Evolutionary conservation across 2,329 filamentous ascomycete genomes (phyloP), one percentile per base, ranked within the genome.

Genomic region (Penicillium fuscoglaucum): DNA sequence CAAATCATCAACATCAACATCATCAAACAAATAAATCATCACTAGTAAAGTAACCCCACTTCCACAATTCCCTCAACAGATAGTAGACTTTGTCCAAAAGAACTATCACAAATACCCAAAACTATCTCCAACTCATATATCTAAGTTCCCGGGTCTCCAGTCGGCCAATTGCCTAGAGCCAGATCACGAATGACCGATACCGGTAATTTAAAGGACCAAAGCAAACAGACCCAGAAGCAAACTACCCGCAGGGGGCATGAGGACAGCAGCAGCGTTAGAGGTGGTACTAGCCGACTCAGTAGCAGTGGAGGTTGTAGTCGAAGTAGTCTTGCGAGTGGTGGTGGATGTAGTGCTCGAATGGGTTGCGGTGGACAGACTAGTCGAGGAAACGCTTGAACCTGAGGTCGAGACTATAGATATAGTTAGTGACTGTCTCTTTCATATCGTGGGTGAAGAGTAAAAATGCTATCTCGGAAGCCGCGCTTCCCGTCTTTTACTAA

Each of bases 211-310:
- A 41, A 72, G 55, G 10, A 61, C 58, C n/a, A 71, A 49, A 12
- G 68, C 68, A 9, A 68, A 61, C 15, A 72, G 58, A 35, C 68
- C 65, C 41, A 72, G 40, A 48, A 72, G 58, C 31, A 72, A 55
- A 29, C 69, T 65, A n/a, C 71, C 70, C 8, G 64, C 66, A n/a
- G 71, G 68, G 17, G 68, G 64, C 35, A 65, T 53, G n/a, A 72
- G 52, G 7, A 63, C 33, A 12, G 65, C 65, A 40, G 70, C 68
- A 33, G 67, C 70, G 46, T 66, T 71, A 24, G 65, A 62, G 37
- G 69, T 64, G 1, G 59, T 60, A 33, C 61, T 60, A 0, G 65
- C 59, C 28, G 66, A 62, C 33, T 61, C 61, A 21, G 68, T 67
- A 15, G 67, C 55, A 15, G 65, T 67, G 8, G 68, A 62, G 17